Conservation (phyloP, 208 protist species). For the Acanthamoeba culbertsoni region DNA sequence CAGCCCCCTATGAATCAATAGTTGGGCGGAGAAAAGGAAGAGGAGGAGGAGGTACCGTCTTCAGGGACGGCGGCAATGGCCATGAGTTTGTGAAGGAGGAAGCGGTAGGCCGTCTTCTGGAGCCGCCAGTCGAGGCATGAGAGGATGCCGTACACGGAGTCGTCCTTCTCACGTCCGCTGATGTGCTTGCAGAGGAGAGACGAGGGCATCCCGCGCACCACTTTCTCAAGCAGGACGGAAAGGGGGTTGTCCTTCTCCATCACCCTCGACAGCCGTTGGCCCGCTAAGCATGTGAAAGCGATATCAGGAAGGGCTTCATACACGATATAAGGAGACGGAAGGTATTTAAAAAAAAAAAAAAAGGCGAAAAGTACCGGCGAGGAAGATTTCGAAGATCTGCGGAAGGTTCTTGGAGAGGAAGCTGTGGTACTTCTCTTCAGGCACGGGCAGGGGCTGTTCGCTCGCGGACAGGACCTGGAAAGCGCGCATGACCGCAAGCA, state of each 20-base stretch:
- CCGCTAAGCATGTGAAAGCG: background rate
- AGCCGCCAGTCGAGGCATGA: background rate
- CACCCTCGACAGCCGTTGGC: background rate
- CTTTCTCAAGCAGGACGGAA: background rate
- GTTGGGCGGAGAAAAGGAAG: background rate
- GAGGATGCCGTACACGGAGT: background rate
- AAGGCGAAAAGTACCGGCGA: background rate
- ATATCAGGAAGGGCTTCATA: background rate
- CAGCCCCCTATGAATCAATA: background rate
- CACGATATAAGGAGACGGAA: background rate
- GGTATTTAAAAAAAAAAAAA: no score
- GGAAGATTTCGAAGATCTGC: background rate
- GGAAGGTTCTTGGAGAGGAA: slow-evolving; percentile 10
- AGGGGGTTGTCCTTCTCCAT: slow-evolving; percentile 10
- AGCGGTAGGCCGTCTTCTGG: slow-evolving; percentile 59
- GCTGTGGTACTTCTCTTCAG: slow-evolving; percentile 34
- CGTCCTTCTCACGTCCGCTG: slow-evolving; percentile 3
- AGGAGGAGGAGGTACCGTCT: background rate
- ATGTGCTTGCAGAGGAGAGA: slow-evolving; percentile 20
- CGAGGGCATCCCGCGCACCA: slow-evolving; percentile 22
- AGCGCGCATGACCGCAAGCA: background rate
- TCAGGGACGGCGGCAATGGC: slow-evolving; percentile 6
- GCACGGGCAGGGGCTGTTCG: background rate
- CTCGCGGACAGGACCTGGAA: background rate
- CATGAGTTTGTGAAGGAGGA: slow-evolving; percentile 52